Evolutionary conservation across 306 rosid species (phyloP).

Genomic region (Hippophae rhamnoides): DNA sequence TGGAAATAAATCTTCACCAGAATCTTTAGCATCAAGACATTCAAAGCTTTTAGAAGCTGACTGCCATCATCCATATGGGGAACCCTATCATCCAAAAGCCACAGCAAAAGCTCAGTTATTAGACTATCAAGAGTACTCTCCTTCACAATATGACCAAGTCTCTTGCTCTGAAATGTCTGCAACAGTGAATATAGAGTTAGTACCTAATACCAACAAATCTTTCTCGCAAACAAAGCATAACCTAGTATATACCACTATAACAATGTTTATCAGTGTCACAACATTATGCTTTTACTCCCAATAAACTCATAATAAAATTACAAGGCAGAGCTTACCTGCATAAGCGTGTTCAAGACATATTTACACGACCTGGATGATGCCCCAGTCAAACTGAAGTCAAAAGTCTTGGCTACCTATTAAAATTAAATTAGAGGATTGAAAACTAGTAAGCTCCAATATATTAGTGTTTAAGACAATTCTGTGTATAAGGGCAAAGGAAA

Average conservation of each 20-base stretch:
- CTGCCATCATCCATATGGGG: constrained; percentile 99
- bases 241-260: no score
- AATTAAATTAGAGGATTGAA: no score
- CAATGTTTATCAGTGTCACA: no score
- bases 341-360: constrained; percentile 94
- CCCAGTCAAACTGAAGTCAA: constrained; percentile 95
- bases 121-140: constrained; percentile 91
- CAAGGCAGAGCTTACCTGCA: constrained; percentile 58
- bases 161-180: constrained; percentile 93
- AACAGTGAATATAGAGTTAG: constrained; percentile 1
- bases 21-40: constrained; percentile 96
- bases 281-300: neutral
- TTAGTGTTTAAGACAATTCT: no score
- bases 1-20: constrained; percentile 41
- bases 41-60: constrained; percentile 91
- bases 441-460: no score
- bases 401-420: constrained; percentile 81
- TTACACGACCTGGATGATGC: constrained; percentile 96
- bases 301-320: neutral
- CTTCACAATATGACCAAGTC: constrained; percentile 85
- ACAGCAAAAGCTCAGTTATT: constrained; percentile 88
- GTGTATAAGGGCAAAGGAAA: neutral
- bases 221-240: neutral
- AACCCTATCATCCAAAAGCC: constrained; percentile 99
- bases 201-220: neutral